Evolutionary conservation across 2,329 filamentous ascomycete species (phyloP).

Genomic region (Exserohilum turcica): DNA sequence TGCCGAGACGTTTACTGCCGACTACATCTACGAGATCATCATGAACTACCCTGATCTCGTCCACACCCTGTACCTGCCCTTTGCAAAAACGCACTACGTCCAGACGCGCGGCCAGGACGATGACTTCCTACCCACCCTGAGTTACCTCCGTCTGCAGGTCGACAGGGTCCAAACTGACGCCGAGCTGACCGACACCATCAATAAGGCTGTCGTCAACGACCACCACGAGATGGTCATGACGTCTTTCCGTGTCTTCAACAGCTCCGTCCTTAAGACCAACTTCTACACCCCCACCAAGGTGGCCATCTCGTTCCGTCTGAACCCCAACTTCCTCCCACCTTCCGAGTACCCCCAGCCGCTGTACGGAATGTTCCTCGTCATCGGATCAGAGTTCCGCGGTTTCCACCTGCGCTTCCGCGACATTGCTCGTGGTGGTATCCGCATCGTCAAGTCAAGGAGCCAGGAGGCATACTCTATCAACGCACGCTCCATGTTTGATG

Average conservation of each 20-base stretch:
- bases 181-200: constrained; percentile 48
- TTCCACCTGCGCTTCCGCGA: constrained; percentile 98
- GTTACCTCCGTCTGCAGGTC: constrained; percentile 68
- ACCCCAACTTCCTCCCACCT: constrained; percentile 84
- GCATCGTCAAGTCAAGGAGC: constrained; percentile 97
- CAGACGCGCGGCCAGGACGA: constrained; percentile 68
- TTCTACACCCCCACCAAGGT: constrained; percentile 98
- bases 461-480: constrained; percentile 97
- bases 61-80: constrained; percentile 85
- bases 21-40: constrained; percentile 98
- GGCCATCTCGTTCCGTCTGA: constrained; percentile 91
- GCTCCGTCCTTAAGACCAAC: constrained; percentile 92
- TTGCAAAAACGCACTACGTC: constrained; percentile 84
- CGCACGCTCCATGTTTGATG: constrained; percentile 92
- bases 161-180: constrained; percentile 60
- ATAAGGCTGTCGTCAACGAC: constrained; percentile 67
- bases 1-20: constrained; percentile 95
- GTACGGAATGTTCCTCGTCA: constrained; percentile 98
- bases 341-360: constrained; percentile 92
- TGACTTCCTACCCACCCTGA: constrained; percentile 72
- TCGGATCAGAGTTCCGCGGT: constrained; percentile 93
- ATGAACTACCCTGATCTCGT: constrained; percentile 86
- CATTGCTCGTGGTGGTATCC: constrained; percentile 94
- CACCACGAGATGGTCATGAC: constrained; percentile 98
- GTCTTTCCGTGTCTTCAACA: constrained; percentile 95